These are phyloP conservation scores for Blastocystis sp. DNA, from an alignment of 352 stramenopile genomes.

Conservation along the genomic window DNA sequence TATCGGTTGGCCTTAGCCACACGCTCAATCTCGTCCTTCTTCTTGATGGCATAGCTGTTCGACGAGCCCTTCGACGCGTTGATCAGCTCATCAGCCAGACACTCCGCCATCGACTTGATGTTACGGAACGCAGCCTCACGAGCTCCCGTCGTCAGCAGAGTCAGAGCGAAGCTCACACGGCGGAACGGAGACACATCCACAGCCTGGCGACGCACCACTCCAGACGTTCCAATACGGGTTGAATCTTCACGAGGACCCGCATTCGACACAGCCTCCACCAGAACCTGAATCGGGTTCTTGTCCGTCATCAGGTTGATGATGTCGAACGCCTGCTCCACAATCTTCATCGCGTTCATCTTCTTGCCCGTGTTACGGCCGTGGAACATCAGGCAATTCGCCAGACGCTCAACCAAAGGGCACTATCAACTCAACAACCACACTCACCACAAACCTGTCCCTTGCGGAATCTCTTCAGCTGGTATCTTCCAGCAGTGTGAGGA, in stretches of 20 bases:
- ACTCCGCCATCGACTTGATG: constrained; percentile 98
- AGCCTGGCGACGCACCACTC: constrained; percentile 95
- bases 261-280: constrained; percentile 79
- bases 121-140: constrained; percentile 96
- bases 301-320: constrained; percentile 98
- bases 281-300: constrained; percentile 96
- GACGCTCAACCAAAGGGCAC: constrained; percentile 94
- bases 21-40: constrained; percentile 99
- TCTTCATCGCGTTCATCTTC: constrained; percentile 88
- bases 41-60: constrained; percentile 98
- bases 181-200: constrained; percentile 98
- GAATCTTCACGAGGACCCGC: constrained; percentile 94
- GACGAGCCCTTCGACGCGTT: constrained; percentile 98
- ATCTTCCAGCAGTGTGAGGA: constrained; percentile 94
- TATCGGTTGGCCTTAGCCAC: constrained; percentile 63
- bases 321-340: constrained; percentile 95
- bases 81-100: constrained; percentile 97
- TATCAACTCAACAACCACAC: constrained; percentile 61
- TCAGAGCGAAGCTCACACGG: constrained; percentile 94
- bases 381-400: constrained; percentile 90
- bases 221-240: constrained; percentile 92
- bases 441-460: constrained; percentile 73
- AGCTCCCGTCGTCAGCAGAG: constrained; percentile 88
- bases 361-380: constrained; percentile 97
- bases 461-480: constrained; percentile 99